phyloP scores from a whole-genome alignment of 2,329 filamentous ascomycete genomes.

The Pyricularia grisea region DNA sequence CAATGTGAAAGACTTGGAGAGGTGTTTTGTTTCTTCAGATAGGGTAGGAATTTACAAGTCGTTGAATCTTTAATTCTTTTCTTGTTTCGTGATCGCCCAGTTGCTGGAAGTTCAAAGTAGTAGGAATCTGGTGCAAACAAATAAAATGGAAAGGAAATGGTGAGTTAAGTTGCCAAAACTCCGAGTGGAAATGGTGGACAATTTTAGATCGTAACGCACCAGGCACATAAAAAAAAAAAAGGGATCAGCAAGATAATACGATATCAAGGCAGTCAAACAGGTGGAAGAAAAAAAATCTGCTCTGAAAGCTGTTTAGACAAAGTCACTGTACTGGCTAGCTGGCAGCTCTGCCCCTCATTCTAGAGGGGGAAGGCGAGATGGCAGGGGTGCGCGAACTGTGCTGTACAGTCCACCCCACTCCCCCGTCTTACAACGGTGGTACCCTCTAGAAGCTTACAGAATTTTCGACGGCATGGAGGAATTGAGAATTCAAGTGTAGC shows the following conservation, averaged over 20 bases:
- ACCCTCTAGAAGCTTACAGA: conserved; percentile 4
- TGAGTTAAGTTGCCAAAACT: neutral
- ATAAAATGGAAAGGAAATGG: neutral
- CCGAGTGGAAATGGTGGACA: neutral
- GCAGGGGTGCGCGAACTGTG: conserved; percentile 1
- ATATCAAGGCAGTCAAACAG: neutral
- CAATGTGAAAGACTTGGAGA: neutral
- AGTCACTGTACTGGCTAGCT: neutral
- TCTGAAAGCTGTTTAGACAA: neutral
- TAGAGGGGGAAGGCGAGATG: neutral
- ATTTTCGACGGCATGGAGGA: neutral
- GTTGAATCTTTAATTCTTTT: neutral
- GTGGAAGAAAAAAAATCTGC: neutral
- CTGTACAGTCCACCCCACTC: conserved; percentile 1
- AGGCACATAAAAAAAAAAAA: neutral
- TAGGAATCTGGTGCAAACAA: neutral
- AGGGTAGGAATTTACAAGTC: neutral
- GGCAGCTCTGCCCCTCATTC: conserved; percentile 5
- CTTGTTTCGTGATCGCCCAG: neutral
- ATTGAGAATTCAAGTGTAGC: neutral
- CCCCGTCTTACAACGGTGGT: neutral
- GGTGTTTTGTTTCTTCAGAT: neutral
- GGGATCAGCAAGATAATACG: neutral
- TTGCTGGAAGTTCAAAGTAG: neutral
- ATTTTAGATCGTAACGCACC: neutral